phyloP scores from a whole-genome alignment of 2,329 filamentous ascomycete species.

The Epichloe elymi region DNA sequence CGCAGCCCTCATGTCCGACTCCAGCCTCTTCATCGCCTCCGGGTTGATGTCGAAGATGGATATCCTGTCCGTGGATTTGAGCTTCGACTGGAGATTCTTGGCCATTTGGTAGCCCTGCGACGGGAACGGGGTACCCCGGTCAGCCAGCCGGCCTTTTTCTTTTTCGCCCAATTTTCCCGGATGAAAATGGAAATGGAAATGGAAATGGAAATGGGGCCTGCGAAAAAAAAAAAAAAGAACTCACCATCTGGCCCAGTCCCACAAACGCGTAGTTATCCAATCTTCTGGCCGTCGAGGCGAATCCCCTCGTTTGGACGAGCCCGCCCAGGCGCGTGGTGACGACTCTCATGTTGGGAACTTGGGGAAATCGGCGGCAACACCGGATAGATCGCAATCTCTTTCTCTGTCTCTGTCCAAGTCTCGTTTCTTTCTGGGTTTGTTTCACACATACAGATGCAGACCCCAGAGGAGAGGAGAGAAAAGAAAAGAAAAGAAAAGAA shows the following conservation, averaged over 20 bases:
- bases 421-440: too few relatives aligned
- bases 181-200: neutral
- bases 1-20: constrained; percentile 32
- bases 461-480: neutral
- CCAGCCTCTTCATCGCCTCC: constrained; percentile 31
- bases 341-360: constrained; percentile 10
- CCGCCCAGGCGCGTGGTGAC: constrained; percentile 13
- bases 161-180: neutral
- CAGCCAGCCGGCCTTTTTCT: neutral
- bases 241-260: constrained; percentile 48
- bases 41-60: constrained; percentile 45
- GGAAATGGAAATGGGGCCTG: too few relatives aligned
- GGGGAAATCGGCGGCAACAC: neutral
- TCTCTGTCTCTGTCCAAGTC: neutral
- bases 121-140: neutral
- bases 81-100: constrained; percentile 45
- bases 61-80: constrained; percentile 36
- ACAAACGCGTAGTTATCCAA: constrained; percentile 45
- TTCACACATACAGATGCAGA: too few relatives aligned
- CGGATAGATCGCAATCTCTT: neutral
- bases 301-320: constrained; percentile 30
- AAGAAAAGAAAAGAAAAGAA: neutral
- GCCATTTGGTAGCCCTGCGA: constrained; percentile 48
- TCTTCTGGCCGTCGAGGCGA: constrained; percentile 33
- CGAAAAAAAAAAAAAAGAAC: too few relatives aligned